Conservation (phyloP, 257 asterid genomes). For the Przewalskia tangutica region DNA sequence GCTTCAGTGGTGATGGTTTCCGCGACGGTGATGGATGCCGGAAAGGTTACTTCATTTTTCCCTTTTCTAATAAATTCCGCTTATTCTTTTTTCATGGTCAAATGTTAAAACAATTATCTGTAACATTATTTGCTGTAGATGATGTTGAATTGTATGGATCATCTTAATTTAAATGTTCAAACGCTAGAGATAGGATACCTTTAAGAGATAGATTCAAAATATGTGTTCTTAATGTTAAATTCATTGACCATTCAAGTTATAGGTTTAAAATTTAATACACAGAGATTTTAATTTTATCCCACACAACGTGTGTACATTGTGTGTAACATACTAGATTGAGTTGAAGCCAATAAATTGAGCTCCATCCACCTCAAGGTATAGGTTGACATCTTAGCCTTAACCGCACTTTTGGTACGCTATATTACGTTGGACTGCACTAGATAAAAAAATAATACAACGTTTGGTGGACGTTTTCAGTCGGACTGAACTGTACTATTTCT, state of each 20-base stretch:
- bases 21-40: constrained; percentile 37
- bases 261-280: neutral
- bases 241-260: neutral
- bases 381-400: neutral
- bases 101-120: neutral
- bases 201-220: neutral
- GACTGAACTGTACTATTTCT: too few relatives aligned
- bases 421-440: too few relatives aligned
- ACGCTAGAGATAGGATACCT: neutral
- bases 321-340: too few relatives aligned
- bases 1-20: constrained; percentile 74
- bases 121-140: neutral
- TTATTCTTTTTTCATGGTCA: neutral
- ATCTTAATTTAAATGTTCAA: neutral
- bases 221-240: neutral
- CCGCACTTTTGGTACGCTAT: too few relatives aligned
- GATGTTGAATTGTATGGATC: neutral
- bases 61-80: neutral
- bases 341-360: neutral
- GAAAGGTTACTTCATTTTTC: constrained; percentile 34
- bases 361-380: neutral
- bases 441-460: too few relatives aligned
- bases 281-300: too few relatives aligned
- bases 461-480: too few relatives aligned
- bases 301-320: neutral